Conservation (phyloP, 169 alveolate species). For the Plasmodium knowlesi region DNA sequence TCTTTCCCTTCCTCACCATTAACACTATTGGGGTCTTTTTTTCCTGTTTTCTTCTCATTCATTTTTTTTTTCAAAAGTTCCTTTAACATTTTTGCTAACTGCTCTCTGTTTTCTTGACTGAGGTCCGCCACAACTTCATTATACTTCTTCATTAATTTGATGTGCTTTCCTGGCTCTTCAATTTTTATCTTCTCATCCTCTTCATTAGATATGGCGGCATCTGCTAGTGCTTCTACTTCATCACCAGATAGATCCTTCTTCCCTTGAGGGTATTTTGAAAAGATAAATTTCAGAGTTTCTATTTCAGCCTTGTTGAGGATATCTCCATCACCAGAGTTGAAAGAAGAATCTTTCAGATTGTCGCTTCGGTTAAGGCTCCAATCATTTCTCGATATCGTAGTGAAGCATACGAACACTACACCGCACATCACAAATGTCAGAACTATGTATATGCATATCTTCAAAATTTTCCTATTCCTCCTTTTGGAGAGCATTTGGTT, state of each 20-base stretch:
- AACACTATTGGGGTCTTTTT: background rate
- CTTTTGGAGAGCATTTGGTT: conserved; percentile 8
- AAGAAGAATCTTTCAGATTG: background rate
- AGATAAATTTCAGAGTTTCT: background rate
- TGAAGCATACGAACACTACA: background rate
- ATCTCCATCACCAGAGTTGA: background rate
- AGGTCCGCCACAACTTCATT: background rate
- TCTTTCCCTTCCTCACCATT: background rate
- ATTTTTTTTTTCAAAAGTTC: conserved; percentile 20
- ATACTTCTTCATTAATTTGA: conserved; percentile 12
- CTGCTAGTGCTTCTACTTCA: background rate
- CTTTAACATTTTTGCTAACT: conserved; percentile 17
- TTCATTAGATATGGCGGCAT: background rate
- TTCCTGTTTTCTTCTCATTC: background rate
- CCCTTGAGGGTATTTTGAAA: conserved; percentile 1
- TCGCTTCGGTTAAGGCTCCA: background rate
- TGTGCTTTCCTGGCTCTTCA: background rate
- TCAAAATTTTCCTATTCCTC: conserved; percentile 10
- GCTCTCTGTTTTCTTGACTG: background rate
- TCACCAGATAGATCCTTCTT: background rate
- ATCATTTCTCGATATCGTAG: background rate
- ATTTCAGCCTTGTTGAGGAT: conserved; percentile 31
- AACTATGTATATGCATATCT: conserved; percentile 18
- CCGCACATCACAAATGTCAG: conserved; percentile 17
- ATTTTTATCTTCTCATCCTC: background rate